Percentiles rank a stretch among this genome's conserved stretches.
phyloP scores from a whole-genome alignment of 805 yeast species.

The Ogataea parapolymorpha region DNA sequence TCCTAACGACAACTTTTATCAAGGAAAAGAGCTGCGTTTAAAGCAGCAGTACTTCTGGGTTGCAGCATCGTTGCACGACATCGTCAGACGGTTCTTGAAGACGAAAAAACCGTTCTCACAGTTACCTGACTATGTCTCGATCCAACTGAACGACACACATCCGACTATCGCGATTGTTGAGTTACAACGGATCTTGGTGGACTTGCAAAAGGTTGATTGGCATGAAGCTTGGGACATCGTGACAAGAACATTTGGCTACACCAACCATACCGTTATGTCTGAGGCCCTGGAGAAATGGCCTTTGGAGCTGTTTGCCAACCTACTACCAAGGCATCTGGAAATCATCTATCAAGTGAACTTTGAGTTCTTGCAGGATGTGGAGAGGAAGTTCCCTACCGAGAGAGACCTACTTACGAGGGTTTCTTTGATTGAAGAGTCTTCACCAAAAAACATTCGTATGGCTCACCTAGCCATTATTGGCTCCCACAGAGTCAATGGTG shows the following conservation, averaged over 20 bases:
- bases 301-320: conserved; percentile 67
- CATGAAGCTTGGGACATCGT: conserved; percentile 84
- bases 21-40: conserved; percentile 86
- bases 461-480: conserved; percentile 89
- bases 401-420: conserved; percentile 63
- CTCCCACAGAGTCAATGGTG: conserved; percentile 92
- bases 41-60: conserved; percentile 98
- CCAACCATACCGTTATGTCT: conserved; percentile 92
- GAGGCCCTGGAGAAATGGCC: conserved; percentile 98
- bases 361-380: conserved; percentile 73
- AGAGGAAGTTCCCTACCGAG: conserved; percentile 72
- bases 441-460: conserved; percentile 85
- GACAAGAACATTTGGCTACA: conserved; percentile 78
- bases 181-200: conserved; percentile 80
- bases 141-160: conserved; percentile 92
- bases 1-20: conserved; percentile 90
- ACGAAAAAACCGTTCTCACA: conserved; percentile 71
- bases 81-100: conserved; percentile 85
- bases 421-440: conserved; percentile 79
- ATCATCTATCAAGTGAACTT: conserved; percentile 83
- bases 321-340: conserved; percentile 89
- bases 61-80: conserved; percentile 88
- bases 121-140: conserved; percentile 82
- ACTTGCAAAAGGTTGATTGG: conserved; percentile 79
- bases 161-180: conserved; percentile 91